Evolutionary conservation across 345 rosid genomes (phyloP), one percentile per base, ranked within the genome.

Genomic region (Hypericum perforatum): DNA sequence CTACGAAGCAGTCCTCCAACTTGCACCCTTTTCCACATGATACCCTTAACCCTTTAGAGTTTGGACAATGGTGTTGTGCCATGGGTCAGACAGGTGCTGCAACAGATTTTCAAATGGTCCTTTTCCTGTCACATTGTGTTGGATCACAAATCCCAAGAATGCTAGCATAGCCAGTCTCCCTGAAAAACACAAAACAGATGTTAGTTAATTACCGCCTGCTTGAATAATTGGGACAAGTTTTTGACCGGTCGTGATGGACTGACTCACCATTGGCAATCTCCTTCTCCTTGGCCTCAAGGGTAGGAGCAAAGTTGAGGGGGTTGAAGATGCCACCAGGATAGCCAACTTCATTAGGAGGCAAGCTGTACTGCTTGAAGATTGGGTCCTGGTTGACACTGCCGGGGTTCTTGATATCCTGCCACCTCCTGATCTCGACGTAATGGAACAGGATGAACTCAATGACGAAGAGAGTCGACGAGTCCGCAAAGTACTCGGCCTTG

Each of bases 91-190:
- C 13, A 91, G 58, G 77, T 91, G 98, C 82, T 85, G 94, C 92
- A 79, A 46, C 39, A 91, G 83, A 74, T 91, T 91, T 43, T 91
- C 98, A 43, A 87, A 87, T 40, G 98, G 98, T 22, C 98, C 98
- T 58, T 81, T 76, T 4, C 98, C 96, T 0, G 98, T 91, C 59
- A 87, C 98, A 32, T 91, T 91, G 84, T 87, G 78, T 60, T 91
- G 98, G 59, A 91, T 70, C 14, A 87, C 53, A 65, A 87, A 87
- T 40, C 95, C 96, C 69, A 87, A 57, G 75, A 91, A 91, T 37
- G 96, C 96, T 83, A 91, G 63, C 98, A 91, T 91, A 0, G 98
- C 96, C 81, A 91, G 68, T 74, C 96, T 82, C 78, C 98, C 98
- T 91, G 82, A 70, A 70, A 22, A n/a, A n/a, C n/a, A 57, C 51